These are phyloP conservation scores for Nicotiana undulata DNA, from an alignment of 257 asterid genomes.

Conservation along the genomic window DNA sequence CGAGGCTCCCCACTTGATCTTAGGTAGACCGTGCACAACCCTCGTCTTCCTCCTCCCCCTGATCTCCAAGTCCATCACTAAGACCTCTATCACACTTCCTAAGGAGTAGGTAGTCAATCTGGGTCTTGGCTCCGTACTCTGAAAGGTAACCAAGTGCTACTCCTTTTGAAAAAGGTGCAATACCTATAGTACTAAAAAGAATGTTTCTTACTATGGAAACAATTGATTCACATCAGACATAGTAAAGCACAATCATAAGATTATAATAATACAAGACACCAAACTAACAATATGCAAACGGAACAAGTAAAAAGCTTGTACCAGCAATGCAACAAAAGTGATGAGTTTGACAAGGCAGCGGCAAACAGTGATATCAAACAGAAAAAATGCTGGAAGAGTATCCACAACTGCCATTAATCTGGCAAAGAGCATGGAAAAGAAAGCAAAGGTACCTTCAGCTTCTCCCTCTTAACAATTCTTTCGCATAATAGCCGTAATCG, in stretches of 20 bases:
- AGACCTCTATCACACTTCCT: too few species aligned
- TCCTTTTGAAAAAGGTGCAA: background rate
- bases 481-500: slow-evolving; percentile 94
- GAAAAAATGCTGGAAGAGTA: background rate
- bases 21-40: too few species aligned
- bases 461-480: slow-evolving; percentile 86
- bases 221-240: background rate
- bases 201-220: background rate
- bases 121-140: too few species aligned
- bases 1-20: too few species aligned
- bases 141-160: too few species aligned
- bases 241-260: background rate
- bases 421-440: background rate
- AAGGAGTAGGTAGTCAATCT: too few species aligned
- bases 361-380: background rate
- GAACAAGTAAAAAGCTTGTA: background rate
- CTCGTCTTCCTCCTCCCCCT: too few species aligned
- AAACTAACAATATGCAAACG: background rate
- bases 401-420: background rate
- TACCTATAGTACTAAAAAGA: background rate
- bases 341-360: background rate
- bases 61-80: too few species aligned
- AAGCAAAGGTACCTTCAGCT: slow-evolving; percentile 59
- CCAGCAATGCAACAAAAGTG: background rate
- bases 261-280: background rate